A percentile compares a stretch with the other conserved stretches of the same genome.
Conservation (phyloP, 2,329 filamentous ascomycete species). For the Pseudogymnoascus sp. region DNA sequence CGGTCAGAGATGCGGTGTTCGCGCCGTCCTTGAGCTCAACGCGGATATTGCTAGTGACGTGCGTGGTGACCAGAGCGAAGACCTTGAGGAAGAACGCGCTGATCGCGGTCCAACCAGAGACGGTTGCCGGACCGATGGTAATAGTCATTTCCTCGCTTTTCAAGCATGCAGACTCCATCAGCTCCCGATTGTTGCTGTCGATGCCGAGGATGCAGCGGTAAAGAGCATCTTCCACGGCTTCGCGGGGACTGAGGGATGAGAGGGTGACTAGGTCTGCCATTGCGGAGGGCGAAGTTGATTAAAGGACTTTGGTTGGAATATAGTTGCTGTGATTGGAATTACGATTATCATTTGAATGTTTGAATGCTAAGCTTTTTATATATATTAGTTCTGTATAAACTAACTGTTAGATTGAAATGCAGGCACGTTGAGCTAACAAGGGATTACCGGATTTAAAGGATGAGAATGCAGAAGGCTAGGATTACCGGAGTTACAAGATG, state of each 20-base stretch:
- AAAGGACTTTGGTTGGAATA: neutral
- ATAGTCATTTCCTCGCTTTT: conserved; percentile 13
- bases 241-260: conserved; percentile 17
- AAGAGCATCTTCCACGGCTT: conserved; percentile 23
- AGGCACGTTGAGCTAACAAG: neutral
- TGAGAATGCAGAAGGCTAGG: neutral
- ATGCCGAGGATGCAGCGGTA: conserved; percentile 21
- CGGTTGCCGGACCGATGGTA: neutral
- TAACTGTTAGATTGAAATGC: neutral
- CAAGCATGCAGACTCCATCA: conserved; percentile 20
- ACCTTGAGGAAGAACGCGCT: conserved; percentile 15
- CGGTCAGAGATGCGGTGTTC: conserved; percentile 22
- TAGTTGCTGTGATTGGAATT: neutral
- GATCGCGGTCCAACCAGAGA: conserved; percentile 13
- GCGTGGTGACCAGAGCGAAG: conserved; percentile 25
- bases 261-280: conserved; percentile 5
- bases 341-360: neutral
- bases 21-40: conserved; percentile 22
- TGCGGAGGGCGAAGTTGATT: neutral
- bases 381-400: neutral
- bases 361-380: neutral
- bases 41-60: conserved; percentile 27
- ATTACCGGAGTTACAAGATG: neutral
- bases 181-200: conserved; percentile 17
- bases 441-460: neutral